Evolutionary conservation across 768 basidiomycete species (phyloP), one percentile per base, ranked within the genome.

Genomic region (Mycena leptocephala): DNA sequence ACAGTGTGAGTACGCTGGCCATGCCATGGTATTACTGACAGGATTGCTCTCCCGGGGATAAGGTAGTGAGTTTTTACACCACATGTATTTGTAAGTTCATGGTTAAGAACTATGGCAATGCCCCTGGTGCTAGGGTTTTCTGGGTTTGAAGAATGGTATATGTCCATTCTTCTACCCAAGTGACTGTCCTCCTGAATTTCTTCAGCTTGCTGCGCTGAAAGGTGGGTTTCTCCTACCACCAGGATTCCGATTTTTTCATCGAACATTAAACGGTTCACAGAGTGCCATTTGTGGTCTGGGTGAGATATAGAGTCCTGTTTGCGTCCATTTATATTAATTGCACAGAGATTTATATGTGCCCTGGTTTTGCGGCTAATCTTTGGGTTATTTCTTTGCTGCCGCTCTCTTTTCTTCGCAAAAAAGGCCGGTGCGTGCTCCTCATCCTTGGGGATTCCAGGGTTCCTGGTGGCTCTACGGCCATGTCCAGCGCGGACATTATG

Each of bases 91-190:
- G 70, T 72, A 4, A 67, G 3, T 10, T 76, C 39, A 51, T 63
- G 68, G 59, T 82, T 80, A 4, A 80, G 22, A 0, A 78, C 63
- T 4, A 80, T 51, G 0, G 75, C 80, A 0, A 79, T 59, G 13
- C 74, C 74, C 37, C 51, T 39, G 2, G 53, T 43, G 5, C 30
- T 30, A 0, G 68, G 37, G 24, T 75, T 39, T 18, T 56, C 59
- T 0, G 68, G 62, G 62, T 35, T 37, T 13, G 58, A 22, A 0
- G 68, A 70, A 48, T 70, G 30, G 41, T 43, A 64, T 1, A 75
- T 16, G 4, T 62, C 24, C 37, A 59, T 26, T 14, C 55, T n/a
- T 13, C 16, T 22, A 2, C 26, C 41, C 5, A 70, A 5, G 22
- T 56, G 35, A 32, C 39, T 56, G 7, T 74, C 43, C 5, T 75